These are phyloP conservation scores for Tetrahymena elliotti DNA, from an alignment of 73 alveolate species.

Conservation along the genomic window DNA sequence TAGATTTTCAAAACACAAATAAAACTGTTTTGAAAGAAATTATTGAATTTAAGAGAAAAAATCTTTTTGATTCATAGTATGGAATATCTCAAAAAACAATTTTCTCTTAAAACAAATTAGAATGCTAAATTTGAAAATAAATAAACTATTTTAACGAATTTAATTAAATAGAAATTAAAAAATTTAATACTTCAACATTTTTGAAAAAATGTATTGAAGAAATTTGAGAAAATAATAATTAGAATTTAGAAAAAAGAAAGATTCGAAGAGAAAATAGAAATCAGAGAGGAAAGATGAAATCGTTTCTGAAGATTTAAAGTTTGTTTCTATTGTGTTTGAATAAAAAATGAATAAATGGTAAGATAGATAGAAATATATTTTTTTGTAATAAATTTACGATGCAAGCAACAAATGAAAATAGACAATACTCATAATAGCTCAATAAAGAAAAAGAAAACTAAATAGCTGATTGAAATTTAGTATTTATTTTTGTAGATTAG, in stretches of 20 bases:
- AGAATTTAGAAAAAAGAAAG: not conserved
- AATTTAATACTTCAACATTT: too few relatives aligned
- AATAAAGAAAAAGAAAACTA: not conserved
- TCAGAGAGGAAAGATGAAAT: not conserved
- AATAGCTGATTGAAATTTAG: not conserved
- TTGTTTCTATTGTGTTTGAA: not conserved
- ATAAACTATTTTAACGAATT: too few relatives aligned
- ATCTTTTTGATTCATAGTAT: too few relatives aligned
- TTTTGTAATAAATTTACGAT: not conserved
- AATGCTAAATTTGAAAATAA: too few relatives aligned
- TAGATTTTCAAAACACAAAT: too few relatives aligned
- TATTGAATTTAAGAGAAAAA: too few relatives aligned
- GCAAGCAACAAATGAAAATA: not conserved
- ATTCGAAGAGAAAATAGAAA: not conserved
- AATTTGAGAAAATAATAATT: not conserved
- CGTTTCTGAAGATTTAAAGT: not conserved
- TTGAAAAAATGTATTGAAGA: too few relatives aligned
- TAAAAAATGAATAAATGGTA: not conserved
- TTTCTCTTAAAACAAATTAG: too few relatives aligned
- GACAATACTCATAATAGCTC: not conserved
- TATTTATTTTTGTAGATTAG: not conserved
- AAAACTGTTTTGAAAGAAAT: too few relatives aligned
- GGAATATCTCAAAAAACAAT: too few relatives aligned
- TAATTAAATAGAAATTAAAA: too few relatives aligned
- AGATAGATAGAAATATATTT: not conserved